phyloP scores from a whole-genome alignment of 2,329 filamentous ascomycete species.

The Curvularia sp. region DNA sequence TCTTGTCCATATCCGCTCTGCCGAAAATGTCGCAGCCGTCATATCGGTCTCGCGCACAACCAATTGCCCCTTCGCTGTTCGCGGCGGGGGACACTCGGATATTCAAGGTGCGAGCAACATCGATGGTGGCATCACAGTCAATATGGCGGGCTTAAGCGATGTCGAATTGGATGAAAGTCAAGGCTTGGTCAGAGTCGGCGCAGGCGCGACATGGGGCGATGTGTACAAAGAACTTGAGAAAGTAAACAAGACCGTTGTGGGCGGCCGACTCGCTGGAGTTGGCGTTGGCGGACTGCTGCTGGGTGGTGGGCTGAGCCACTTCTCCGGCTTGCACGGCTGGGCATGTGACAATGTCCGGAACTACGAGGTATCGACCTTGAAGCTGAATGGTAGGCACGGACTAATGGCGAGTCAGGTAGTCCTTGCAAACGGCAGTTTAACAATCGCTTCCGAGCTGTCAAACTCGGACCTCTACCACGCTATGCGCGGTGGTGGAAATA shows the following conservation, averaged over 20 bases:
- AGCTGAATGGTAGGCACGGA: not conserved
- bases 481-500: conserved; percentile 41
- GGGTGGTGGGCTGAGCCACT: conserved; percentile 48
- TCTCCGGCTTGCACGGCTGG: conserved; percentile 36
- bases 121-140: conserved; percentile 27
- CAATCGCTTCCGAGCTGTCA: conserved; percentile 28
- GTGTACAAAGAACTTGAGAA: conserved; percentile 37
- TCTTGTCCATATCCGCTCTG: not conserved
- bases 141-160: conserved; percentile 19
- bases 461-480: conserved; percentile 51
- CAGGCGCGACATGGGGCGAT: conserved; percentile 36
- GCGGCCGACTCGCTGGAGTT: conserved; percentile 26
- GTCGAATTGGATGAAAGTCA: conserved; percentile 10
- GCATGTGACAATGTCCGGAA: conserved; percentile 43
- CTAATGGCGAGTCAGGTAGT: not conserved
- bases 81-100: conserved; percentile 26
- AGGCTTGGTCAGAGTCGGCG: conserved; percentile 17
- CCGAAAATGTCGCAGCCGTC: not conserved
- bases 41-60: not conserved
- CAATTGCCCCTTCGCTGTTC: conserved; percentile 30
- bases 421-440: conserved; percentile 26
- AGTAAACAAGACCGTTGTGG: conserved; percentile 12
- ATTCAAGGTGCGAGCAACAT: conserved; percentile 34
- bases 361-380: conserved; percentile 33
- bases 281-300: conserved; percentile 34